phyloP scores from a whole-genome alignment of 768 basidiomycete species.

The Lentinula guzmanii region DNA sequence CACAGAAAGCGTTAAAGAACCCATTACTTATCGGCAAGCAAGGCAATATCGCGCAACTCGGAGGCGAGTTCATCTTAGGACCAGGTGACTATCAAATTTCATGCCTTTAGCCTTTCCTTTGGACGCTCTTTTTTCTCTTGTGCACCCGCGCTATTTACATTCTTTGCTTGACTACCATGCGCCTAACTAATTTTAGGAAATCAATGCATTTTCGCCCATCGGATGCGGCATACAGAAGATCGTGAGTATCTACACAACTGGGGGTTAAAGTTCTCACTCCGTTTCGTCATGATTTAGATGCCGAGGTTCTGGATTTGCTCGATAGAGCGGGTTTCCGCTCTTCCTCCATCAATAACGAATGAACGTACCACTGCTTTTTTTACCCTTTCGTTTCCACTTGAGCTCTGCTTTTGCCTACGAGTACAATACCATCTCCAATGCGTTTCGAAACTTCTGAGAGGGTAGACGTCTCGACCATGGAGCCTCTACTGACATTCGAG shows the following conservation, averaged over 20 bases:
- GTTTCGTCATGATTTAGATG: background rate
- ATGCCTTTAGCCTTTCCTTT: background rate
- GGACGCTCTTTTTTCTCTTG: background rate
- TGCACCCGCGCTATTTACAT: background rate
- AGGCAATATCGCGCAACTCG: constrained; percentile 56
- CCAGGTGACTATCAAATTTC: constrained; percentile 34
- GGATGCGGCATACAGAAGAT: constrained; percentile 62
- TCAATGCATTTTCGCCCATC: constrained; percentile 42
- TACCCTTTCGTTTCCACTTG: background rate
- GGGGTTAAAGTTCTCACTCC: background rate
- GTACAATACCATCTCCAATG: too few species aligned
- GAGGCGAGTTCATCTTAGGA: constrained; percentile 59
- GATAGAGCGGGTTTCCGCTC: background rate
- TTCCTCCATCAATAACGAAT: background rate
- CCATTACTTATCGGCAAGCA: constrained; percentile 50
- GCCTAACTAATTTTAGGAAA: constrained; percentile 23
- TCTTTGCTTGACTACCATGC: background rate
- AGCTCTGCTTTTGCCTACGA: too few species aligned
- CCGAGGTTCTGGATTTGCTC: constrained; percentile 8
- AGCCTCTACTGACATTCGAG: background rate
- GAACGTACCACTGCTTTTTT: too few species aligned
- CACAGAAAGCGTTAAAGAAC: constrained; percentile 35
- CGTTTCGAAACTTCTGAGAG: too few species aligned
- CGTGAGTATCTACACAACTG: constrained; percentile 19
- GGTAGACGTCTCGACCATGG: background rate